Evolutionary conservation across 2,329 filamentous ascomycete species (phyloP).

Genomic region (Epichloe coenophiala): DNA sequence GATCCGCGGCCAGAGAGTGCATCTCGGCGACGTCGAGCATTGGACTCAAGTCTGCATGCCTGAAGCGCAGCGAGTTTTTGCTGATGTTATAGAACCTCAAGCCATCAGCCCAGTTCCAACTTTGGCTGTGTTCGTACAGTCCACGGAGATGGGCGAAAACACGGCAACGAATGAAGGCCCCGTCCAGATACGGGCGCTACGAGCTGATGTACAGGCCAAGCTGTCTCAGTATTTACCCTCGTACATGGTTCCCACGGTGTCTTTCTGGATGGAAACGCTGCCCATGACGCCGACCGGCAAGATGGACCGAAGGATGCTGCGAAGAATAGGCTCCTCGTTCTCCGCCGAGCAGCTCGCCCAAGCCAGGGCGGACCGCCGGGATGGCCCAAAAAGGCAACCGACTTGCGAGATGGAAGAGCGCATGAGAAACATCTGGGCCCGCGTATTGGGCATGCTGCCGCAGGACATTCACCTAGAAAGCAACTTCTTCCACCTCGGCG

Average conservation of each 20-base stretch:
- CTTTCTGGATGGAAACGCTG: constrained; percentile 5
- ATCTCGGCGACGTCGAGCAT: constrained; percentile 5
- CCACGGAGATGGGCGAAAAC: too few species aligned
- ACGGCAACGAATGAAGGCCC: background rate
- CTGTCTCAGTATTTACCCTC: constrained; percentile 3
- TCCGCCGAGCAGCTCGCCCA: background rate
- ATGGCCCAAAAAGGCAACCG: background rate
- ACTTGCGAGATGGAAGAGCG: background rate
- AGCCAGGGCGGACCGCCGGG: background rate
- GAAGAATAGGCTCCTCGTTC: background rate
- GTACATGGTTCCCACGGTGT: constrained; percentile 12
- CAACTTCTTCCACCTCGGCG: constrained; percentile 12
- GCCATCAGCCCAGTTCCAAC: background rate
- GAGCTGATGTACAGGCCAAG: background rate
- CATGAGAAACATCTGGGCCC: constrained; percentile 7
- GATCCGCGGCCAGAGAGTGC: constrained; percentile 3
- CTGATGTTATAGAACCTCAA: background rate
- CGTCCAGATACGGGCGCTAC: background rate
- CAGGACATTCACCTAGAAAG: constrained; percentile 2
- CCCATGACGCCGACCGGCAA: constrained; percentile 9
- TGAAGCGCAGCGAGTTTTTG: background rate
- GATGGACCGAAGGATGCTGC: constrained; percentile 6
- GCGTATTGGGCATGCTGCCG: constrained; percentile 21
- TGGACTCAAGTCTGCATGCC: background rate
- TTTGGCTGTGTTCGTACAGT: background rate